Conservation (phyloP, 257 asterid species). For the Solanum lignicaule region DNA sequence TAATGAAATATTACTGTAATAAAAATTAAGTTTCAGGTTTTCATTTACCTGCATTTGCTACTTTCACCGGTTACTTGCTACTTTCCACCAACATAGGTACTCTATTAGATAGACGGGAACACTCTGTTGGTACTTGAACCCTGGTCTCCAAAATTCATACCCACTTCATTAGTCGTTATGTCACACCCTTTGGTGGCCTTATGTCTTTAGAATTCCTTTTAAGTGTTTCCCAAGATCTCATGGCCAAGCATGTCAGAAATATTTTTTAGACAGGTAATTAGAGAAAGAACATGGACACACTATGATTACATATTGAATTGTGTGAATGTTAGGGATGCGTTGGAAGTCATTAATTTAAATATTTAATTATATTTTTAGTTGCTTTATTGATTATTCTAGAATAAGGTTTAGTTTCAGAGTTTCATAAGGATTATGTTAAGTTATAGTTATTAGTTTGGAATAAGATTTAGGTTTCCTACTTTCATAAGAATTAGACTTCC, state of each 20-base stretch:
- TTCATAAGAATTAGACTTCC: too few relatives aligned
- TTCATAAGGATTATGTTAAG: too few relatives aligned
- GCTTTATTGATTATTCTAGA: too few relatives aligned
- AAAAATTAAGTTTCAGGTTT: background rate
- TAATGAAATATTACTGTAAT: background rate
- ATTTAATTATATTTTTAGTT: too few relatives aligned
- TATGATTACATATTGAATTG: background rate
- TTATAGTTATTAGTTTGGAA: too few relatives aligned
- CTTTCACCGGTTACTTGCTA: background rate
- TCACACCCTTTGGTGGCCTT: background rate
- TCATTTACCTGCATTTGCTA: constrained; percentile 65
- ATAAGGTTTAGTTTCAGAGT: too few relatives aligned
- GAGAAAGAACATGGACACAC: background rate
- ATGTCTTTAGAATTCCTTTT: background rate
- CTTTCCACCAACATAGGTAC: background rate
- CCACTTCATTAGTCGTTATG: background rate
- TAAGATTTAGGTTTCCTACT: too few relatives aligned
- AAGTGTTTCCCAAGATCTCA: background rate
- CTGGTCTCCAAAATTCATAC: background rate
- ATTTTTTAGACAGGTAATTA: background rate
- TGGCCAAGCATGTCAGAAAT: background rate
- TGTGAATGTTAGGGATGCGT: too few relatives aligned
- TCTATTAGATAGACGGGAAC: background rate
- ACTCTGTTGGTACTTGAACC: background rate
- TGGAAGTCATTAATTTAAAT: too few relatives aligned